phyloP scores from a whole-genome alignment of 768 basidiomycete species.

The Macrolepiota fuliginosa region DNA sequence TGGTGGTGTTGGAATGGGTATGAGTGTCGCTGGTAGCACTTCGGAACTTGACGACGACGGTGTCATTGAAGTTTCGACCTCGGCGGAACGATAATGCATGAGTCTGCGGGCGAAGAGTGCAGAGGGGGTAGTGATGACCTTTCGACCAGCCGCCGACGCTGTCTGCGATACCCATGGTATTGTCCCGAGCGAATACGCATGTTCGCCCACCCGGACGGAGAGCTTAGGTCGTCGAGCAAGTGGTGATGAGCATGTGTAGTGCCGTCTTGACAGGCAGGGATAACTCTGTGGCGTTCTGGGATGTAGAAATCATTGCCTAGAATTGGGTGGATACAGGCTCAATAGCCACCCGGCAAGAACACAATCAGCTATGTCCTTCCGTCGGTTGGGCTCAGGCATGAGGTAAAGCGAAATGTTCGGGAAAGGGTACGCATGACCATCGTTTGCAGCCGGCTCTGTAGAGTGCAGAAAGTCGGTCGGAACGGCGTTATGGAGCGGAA shows the following conservation, averaged over 20 bases:
- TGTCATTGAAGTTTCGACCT: slow-evolving; percentile 34
- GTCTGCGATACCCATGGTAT: slow-evolving; percentile 95
- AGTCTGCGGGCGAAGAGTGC: slow-evolving; percentile 77
- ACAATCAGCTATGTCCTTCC: too few species aligned
- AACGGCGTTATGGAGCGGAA: too few species aligned
- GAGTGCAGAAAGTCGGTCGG: too few species aligned
- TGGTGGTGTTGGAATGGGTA: too few species aligned
- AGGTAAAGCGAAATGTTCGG: too few species aligned
- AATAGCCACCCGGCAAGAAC: too few species aligned
- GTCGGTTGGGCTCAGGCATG: too few species aligned
- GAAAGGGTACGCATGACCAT: too few species aligned
- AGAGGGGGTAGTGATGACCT: slow-evolving; percentile 29
- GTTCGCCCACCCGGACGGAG: slow-evolving; percentile 85
- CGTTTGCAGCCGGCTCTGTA: too few species aligned
- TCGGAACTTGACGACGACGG: background rate
- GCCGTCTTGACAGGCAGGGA: slow-evolving; percentile 17
- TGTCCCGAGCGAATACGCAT: slow-evolving; percentile 79
- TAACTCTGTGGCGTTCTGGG: slow-evolving; percentile 49
- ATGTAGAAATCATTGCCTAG: too few species aligned
- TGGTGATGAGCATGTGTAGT: slow-evolving; percentile 14
- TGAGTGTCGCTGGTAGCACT: slow-evolving; percentile 14
- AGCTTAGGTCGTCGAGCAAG: slow-evolving; percentile 33
- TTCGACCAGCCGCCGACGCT: slow-evolving; percentile 92
- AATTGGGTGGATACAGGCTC: too few species aligned
- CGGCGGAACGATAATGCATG: slow-evolving; percentile 72